Evolutionary conservation across 106 monocot genomes (phyloP), one percentile per base, ranked within the genome.

Genomic region (Dioscorea dumetorum): DNA sequence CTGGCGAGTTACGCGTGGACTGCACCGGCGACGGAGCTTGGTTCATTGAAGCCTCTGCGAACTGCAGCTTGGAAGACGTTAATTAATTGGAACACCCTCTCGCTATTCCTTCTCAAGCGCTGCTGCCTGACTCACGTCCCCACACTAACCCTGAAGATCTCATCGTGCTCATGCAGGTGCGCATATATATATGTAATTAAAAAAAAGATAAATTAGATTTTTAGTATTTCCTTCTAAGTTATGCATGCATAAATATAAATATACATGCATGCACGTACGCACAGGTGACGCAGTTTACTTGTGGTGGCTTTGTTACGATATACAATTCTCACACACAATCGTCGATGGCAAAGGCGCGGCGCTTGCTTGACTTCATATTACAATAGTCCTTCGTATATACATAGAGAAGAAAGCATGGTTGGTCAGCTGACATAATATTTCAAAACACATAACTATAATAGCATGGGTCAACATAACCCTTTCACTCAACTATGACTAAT

Each of bases 251-350:
- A 12, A n/a, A n/a, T n/a, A n/a, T n/a, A n/a, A n/a, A n/a, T 3
- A 28, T 28, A 3, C 28, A 12, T 59, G 1, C 8, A 59, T 21
- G 2, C 23, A 22, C 22, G 15, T 28, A 33, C 31, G 10, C 8
- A 33, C 67, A 80, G 79, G 62, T 80, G n/a, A 74, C 79, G 19
- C 28, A 66, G 51, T 80, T 80, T 70, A 74, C 59, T 22, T 59
- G 59, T 8, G 59, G 59, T 11, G 59, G 59, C 8, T 59, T 59
- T 22, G 59, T 59, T 3, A 70, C 12, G 79, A 74, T 20, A 64
- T 80, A 12, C 49, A 70, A 50, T 70, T 60, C 60, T 62, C 61
- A 24, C 79, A 80, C 63, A 18, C 74, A 12, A 50, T 66, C 4
- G 57, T 35, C 5, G 74, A 74, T 18, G 79, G 79, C 8, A 57